Evolutionary conservation across 2,329 filamentous ascomycete genomes (phyloP).

Genomic region (Macrophomina tecta): DNA sequence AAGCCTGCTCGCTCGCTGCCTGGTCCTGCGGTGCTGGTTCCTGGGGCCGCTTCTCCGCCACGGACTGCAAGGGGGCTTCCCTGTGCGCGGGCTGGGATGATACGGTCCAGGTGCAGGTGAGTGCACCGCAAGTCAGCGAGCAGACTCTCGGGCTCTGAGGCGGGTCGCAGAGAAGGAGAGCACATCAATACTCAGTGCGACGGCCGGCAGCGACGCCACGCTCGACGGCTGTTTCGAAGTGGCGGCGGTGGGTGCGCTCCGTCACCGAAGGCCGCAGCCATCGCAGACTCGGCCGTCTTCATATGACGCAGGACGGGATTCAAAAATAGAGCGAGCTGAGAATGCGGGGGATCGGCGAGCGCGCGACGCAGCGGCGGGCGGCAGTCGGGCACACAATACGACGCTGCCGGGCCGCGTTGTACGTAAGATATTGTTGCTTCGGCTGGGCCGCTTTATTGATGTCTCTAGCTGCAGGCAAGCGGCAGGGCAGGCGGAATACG

Average conservation of each 20-base stretch:
- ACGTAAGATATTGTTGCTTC: constrained; percentile 1
- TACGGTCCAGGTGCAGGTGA: constrained; percentile 14
- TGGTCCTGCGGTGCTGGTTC: too few relatives aligned
- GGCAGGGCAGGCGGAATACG: constrained; percentile 1
- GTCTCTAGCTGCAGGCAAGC: constrained; percentile 9
- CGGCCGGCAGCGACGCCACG: background rate
- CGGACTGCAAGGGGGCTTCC: background rate
- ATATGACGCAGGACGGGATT: constrained; percentile 5
- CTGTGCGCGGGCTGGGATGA: too few relatives aligned
- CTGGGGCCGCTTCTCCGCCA: background rate
- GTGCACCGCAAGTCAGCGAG: constrained; percentile 13
- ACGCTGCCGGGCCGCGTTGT: background rate
- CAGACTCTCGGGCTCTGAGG: background rate
- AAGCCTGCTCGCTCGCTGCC: background rate
- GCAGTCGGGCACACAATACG: background rate
- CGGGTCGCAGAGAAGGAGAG: constrained; percentile 5
- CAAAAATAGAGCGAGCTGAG: constrained; percentile 22
- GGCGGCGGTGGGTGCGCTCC: background rate
- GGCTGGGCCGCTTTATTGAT: background rate
- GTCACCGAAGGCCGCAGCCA: constrained; percentile 2
- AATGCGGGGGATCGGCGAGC: constrained; percentile 20
- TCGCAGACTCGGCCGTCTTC: background rate
- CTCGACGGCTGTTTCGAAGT: background rate
- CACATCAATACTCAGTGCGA: constrained; percentile 23
- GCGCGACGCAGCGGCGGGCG: background rate